phyloP scores from a whole-genome alignment of 352 stramenopile species.

The Globisporangium okanoganense region DNA sequence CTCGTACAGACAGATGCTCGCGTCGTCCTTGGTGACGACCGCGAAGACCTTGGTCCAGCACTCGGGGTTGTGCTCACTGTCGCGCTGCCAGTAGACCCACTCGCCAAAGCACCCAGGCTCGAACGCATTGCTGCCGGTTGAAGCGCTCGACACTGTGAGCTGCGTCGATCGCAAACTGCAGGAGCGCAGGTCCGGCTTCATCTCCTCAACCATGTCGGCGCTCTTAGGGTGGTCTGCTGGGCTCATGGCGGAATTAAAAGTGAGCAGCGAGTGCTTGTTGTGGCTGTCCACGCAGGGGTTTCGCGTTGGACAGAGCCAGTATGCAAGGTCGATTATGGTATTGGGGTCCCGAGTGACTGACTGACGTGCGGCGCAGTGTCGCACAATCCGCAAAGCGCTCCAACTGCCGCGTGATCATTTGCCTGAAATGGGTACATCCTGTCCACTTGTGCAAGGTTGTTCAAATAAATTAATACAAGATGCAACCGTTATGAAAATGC shows the following conservation, averaged over 20 bases:
- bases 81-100: conserved; percentile 47
- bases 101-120: conserved; percentile 22
- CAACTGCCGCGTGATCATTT: too few relatives aligned
- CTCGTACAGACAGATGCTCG: conserved; percentile 34
- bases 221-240: too few relatives aligned
- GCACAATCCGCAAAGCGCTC: too few relatives aligned
- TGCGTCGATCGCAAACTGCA: conserved; percentile 6
- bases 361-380: too few relatives aligned
- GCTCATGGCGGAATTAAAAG: background rate
- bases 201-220: background rate
- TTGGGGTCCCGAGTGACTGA: too few relatives aligned
- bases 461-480: too few relatives aligned
- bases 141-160: background rate
- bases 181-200: background rate
- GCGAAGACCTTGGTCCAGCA: conserved; percentile 50
- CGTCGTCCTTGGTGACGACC: conserved; percentile 28
- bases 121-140: background rate
- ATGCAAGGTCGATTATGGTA: too few relatives aligned
- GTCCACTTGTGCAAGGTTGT: too few relatives aligned
- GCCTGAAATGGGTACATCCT: too few relatives aligned
- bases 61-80: conserved; percentile 26
- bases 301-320: conserved; percentile 3
- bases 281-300: background rate
- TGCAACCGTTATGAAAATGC: too few relatives aligned
- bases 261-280: background rate